These are phyloP conservation scores for Sporothrix mexicana DNA, from an alignment of 2,329 filamentous ascomycete genomes.

Conservation along the genomic window DNA sequence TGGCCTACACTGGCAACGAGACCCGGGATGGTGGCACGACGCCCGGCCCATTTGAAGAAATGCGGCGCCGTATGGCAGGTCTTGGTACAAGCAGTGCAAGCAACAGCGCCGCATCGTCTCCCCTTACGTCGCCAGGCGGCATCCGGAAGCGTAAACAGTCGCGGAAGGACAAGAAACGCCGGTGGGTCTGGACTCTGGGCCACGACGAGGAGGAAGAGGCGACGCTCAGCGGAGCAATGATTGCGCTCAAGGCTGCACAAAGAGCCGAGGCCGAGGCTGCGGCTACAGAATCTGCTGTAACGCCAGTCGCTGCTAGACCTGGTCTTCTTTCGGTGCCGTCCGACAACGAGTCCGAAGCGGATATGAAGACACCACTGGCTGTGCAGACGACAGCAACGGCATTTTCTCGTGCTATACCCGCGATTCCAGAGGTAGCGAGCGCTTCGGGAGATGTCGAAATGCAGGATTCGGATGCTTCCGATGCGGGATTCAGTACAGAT, in stretches of 20 bases:
- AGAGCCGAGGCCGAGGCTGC: conserved; percentile 32
- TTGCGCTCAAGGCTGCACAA: conserved; percentile 39
- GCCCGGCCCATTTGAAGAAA: conserved; percentile 68
- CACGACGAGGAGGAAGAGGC: conserved; percentile 56
- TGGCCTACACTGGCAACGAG: conserved; percentile 60
- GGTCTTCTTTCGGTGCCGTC: neutral
- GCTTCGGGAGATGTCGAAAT: conserved; percentile 28
- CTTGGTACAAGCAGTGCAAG: conserved; percentile 52
- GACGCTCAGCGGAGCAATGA: conserved; percentile 45
- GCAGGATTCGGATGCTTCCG: conserved; percentile 8
- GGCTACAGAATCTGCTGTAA: neutral
- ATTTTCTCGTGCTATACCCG: neutral
- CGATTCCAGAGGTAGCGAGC: neutral
- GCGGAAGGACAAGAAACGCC: conserved; percentile 67
- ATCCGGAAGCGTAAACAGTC: conserved; percentile 60
- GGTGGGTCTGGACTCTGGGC: conserved; percentile 71
- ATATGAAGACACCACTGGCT: conserved; percentile 24
- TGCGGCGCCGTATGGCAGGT: conserved; percentile 62
- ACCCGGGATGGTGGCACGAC: conserved; percentile 66
- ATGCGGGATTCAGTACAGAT: neutral
- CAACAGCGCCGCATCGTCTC: conserved; percentile 39
- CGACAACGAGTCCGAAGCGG: neutral
- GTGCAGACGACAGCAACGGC: neutral
- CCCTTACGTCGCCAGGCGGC: conserved; percentile 43
- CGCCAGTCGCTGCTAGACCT: neutral